Percentiles rank a stretch among this genome's conserved stretches.
Conservation (phyloP, 2,329 filamentous ascomycete genomes). For the Orbilia blumenaviensis region DNA sequence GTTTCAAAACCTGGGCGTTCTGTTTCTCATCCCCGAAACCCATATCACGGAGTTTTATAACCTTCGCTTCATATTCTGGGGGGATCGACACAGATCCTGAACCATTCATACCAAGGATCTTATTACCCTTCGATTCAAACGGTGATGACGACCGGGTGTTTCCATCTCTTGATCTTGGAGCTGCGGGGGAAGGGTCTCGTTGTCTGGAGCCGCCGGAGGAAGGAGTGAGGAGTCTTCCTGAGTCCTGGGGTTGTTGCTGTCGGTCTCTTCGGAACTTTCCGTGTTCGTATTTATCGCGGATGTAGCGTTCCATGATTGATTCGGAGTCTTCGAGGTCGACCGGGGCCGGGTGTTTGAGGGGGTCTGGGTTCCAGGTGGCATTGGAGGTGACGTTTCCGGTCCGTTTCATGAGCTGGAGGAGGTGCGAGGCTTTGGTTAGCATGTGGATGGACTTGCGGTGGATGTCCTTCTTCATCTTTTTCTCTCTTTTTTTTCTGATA, state of each 20-base stretch:
- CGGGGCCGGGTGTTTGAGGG: conserved; percentile 82
- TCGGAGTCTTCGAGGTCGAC: conserved; percentile 92
- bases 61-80: conserved; percentile 67
- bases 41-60: conserved; percentile 84
- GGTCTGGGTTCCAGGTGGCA: conserved; percentile 85
- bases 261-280: conserved; percentile 64
- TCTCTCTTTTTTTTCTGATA: background rate
- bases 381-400: conserved; percentile 88
- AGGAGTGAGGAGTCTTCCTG: conserved; percentile 65
- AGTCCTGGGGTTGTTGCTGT: conserved; percentile 59
- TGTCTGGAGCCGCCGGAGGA: conserved; percentile 63
- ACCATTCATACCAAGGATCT: conserved; percentile 55
- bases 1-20: conserved; percentile 82
- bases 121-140: conserved; percentile 55
- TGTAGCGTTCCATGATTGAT: conserved; percentile 92
- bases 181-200: conserved; percentile 38
- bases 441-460: background rate
- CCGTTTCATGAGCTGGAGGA: conserved; percentile 84
- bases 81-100: conserved; percentile 55
- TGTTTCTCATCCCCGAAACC: conserved; percentile 85
- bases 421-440: conserved; percentile 54
- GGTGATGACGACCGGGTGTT: conserved; percentile 41
- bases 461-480: background rate
- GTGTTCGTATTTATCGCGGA: conserved; percentile 90
- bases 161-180: conserved; percentile 22